phyloP scores from a whole-genome alignment of 108 stramenopile species.

The Nitzschia inconspicua region DNA sequence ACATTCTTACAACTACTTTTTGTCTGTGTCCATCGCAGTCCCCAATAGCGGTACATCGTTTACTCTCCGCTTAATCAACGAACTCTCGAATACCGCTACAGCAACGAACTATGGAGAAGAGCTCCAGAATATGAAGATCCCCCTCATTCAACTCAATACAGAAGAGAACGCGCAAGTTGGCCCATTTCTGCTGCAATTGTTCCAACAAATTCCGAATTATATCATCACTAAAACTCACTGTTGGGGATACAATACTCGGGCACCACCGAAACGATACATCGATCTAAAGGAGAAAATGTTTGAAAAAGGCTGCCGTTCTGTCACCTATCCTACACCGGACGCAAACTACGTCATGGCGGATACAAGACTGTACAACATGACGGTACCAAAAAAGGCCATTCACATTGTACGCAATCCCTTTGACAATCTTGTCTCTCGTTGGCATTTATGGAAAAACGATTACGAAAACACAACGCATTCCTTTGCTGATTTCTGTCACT shows the following conservation, averaged over 20 bases:
- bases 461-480: too few relatives aligned
- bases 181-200: slow-evolving; percentile 25
- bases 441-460: too few relatives aligned
- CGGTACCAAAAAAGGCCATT: slow-evolving; percentile 33
- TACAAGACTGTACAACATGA: too few relatives aligned
- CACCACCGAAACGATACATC: too few relatives aligned
- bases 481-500: too few relatives aligned
- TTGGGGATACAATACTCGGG: too few relatives aligned
- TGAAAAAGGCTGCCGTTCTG: too few relatives aligned
- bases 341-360: too few relatives aligned
- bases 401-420: slow-evolving; percentile 65
- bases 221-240: slow-evolving; percentile 85
- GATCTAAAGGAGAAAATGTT: too few relatives aligned
- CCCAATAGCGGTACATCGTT: slow-evolving; percentile 50
- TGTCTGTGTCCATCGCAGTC: too few relatives aligned
- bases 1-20: too few relatives aligned
- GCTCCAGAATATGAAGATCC: background rate
- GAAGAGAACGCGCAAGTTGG: slow-evolving; percentile 34
- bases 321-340: too few relatives aligned
- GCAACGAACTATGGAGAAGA: slow-evolving; percentile 35
- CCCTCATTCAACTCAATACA: slow-evolving; percentile 16
- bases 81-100: slow-evolving; percentile 20
- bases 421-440: slow-evolving; percentile 56
- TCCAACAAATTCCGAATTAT: slow-evolving; percentile 13
- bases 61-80: slow-evolving; percentile 30